Evolutionary conservation across 306 rosid genomes (phyloP), one percentile per base, ranked within the genome.

Genomic region (Dicorynia guianensis): DNA sequence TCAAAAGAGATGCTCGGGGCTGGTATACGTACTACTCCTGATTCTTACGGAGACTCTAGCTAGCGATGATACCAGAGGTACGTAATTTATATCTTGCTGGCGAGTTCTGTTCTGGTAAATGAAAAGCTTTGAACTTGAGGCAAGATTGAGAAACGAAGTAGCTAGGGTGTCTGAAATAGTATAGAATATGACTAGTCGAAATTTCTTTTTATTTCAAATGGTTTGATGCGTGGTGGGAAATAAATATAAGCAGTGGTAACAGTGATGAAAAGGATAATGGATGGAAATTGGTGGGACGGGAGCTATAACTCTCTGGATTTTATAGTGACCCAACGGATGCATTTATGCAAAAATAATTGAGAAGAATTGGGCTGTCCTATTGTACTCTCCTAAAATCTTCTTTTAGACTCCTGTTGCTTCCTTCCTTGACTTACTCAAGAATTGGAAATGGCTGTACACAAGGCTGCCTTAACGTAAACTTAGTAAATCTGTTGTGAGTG

Each of bases 361-460:
- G 68, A 44, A 60, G 76, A 25, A 25, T 46, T 80, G 55, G 18
- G 75, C 0, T 76, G 84, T 76, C 85, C 38, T 13, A n/a, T n/a
- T n/a, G n/a, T n/a, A 39, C 17, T 80, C 87, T 47, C 20, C 71
- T 80, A 19, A 77, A 76, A 76, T 72, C 71, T 76, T 80, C 77
- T 38, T n/a, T n/a, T 60, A 14, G 10, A 46, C n/a, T 35, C 57
- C 12, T 50, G 6, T 72, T 8, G 0, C 73, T 39, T 47, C 46
- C 69, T 64, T 43, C 47, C 57, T 73, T 62, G 8, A n/a, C 30
- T 19, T 48, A 14, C 30, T 1, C 35, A 69, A 14, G 14, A 39
- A 74, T 25, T 25, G 30, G 5, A 13, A 42, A 68, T 25, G 30
- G 30, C 30, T 25, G 2, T 2, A 25, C 30, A 25, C 30, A 25